Evolutionary conservation across 306 rosid species (phyloP).

Genomic region (Luffa aegyptiaca): DNA sequence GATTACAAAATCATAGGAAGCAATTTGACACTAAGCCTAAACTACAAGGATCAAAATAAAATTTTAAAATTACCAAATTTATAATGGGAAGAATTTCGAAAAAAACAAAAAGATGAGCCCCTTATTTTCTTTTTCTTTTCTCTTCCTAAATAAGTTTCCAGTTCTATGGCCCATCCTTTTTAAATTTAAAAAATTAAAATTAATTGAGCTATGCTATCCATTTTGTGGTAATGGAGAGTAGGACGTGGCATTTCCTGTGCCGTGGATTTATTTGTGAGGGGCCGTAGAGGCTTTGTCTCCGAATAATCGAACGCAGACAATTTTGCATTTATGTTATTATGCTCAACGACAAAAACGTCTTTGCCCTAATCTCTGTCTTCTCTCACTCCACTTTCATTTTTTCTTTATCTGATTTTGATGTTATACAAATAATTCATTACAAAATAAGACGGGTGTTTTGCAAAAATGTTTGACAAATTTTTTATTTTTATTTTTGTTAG

Average conservation of each 20-base stretch:
- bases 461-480: not conserved
- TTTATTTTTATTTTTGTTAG: not conserved
- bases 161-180: too few relatives aligned
- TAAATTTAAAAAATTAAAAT: too few relatives aligned
- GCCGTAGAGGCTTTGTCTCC: not conserved
- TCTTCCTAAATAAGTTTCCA: too few relatives aligned
- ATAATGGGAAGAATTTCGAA: too few relatives aligned
- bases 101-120: too few relatives aligned
- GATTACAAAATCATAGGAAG: too few relatives aligned
- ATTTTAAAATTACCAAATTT: too few relatives aligned
- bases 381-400: not conserved
- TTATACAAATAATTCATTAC: not conserved
- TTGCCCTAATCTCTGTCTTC: not conserved
- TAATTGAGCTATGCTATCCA: not conserved
- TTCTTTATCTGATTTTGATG: not conserved
- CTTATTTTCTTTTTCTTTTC: too few relatives aligned
- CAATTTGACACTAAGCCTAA: too few relatives aligned
- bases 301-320: not conserved
- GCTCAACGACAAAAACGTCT: not conserved
- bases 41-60: too few relatives aligned
- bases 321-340: not conserved
- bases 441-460: not conserved
- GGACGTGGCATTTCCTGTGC: not conserved
- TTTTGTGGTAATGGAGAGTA: not conserved
- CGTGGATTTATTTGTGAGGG: not conserved